Conservation (phyloP, 306 rosid genomes). For the Castanea sativa region DNA sequence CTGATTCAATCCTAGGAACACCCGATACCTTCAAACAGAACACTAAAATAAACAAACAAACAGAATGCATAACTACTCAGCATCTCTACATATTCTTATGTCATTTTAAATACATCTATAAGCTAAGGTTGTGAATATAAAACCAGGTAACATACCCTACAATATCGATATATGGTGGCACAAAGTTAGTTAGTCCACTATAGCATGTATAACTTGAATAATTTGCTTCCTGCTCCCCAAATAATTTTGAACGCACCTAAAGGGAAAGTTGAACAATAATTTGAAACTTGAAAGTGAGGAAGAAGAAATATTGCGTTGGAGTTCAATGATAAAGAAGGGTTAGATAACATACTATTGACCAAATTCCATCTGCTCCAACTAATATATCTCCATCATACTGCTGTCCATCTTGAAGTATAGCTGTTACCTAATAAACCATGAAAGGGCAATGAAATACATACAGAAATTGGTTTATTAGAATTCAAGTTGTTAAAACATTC, state of each 20-base stretch:
- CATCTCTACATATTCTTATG: too few relatives aligned
- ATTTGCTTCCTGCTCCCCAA: constrained; percentile 37
- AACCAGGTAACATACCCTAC: constrained; percentile 26
- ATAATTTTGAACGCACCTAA: constrained; percentile 45
- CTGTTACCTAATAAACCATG: constrained; percentile 28
- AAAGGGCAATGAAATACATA: neutral
- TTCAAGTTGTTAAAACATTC: constrained; percentile 1
- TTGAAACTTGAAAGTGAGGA: neutral
- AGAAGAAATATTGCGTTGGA: neutral
- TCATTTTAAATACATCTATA: too few relatives aligned
- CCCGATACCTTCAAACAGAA: constrained; percentile 35
- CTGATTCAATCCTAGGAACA: constrained; percentile 49
- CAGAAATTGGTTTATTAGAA: neutral
- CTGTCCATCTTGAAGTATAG: constrained; percentile 40
- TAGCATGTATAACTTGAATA: constrained; percentile 45
- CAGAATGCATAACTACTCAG: neutral
- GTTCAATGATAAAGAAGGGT: constrained; percentile 16
- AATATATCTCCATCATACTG: constrained; percentile 41
- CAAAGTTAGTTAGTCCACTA: constrained; percentile 42
- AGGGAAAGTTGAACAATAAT: constrained; percentile 10
- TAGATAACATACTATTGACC: constrained; percentile 43
- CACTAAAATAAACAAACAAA: constrained; percentile 7
- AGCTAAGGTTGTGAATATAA: neutral
- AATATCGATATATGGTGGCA: constrained; percentile 37
- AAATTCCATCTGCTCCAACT: constrained; percentile 51